phyloP scores from a whole-genome alignment of 257 asterid genomes.

The Solanum virginianum region DNA sequence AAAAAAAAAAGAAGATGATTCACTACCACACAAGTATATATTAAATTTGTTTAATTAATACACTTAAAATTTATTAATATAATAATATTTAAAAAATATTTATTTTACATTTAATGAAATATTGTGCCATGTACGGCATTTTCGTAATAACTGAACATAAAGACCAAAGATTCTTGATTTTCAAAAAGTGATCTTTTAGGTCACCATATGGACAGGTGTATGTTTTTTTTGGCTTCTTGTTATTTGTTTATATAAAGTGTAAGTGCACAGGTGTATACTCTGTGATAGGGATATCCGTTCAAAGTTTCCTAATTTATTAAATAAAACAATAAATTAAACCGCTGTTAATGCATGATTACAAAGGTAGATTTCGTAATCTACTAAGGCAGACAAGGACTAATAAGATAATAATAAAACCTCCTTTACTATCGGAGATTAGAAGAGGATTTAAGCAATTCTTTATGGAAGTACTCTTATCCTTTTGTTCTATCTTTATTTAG shows the following conservation, averaged over 20 bases:
- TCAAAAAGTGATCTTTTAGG: neutral
- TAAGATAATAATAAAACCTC: neutral
- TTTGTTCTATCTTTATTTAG: neutral
- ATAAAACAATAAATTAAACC: neutral
- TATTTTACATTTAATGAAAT: too few species aligned
- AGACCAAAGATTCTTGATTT: neutral
- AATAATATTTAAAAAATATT: too few species aligned
- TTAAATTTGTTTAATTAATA: too few species aligned
- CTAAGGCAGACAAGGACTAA: neutral
- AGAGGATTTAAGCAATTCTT: neutral
- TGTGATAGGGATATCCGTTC: neutral
- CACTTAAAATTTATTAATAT: too few species aligned
- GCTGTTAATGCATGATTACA: neutral
- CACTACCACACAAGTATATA: too few species aligned
- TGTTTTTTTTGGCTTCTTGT: neutral
- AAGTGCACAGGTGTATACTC: neutral
- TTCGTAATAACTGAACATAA: neutral
- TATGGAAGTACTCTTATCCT: neutral
- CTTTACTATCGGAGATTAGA: neutral
- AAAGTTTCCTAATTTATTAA: neutral
- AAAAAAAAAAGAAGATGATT: too few species aligned
- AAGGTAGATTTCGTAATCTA: neutral
- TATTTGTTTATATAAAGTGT: neutral
- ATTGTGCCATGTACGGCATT: too few species aligned
- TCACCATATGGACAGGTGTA: neutral